A percentile compares a stretch with the other conserved stretches of the same genome.
These are phyloP conservation scores for Desmodesmus armatus DNA, from an alignment of 139 green algal genomes.

Conservation along the genomic window DNA sequence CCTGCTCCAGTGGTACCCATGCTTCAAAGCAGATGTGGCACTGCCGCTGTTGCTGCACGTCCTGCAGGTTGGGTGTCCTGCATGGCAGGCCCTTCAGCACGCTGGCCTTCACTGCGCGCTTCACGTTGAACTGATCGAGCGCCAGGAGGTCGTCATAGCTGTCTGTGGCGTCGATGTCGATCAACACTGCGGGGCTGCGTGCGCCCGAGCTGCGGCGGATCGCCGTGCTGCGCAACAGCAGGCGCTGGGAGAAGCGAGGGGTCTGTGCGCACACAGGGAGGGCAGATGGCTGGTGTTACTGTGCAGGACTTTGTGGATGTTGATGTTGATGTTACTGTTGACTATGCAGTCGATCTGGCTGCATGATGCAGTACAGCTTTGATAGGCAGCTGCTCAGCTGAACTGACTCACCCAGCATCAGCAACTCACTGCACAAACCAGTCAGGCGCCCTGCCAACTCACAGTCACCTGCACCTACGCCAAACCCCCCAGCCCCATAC, in stretches of 20 bases:
- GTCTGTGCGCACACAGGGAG: neutral
- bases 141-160: conserved; percentile 42
- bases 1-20: neutral
- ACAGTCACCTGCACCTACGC: too few species aligned
- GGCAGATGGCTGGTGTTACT: neutral
- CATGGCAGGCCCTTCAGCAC: neutral
- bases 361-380: too few species aligned
- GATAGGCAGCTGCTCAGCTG: too few species aligned
- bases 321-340: too few species aligned
- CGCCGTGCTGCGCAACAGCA: neutral
- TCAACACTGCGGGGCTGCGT: conserved; percentile 1
- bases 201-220: neutral
- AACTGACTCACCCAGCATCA: too few species aligned
- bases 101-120: conserved; percentile 5
- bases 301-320: too few species aligned
- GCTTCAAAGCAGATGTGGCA: conserved; percentile 42
- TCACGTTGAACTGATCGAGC: conserved; percentile 45
- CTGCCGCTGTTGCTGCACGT: conserved; percentile 5
- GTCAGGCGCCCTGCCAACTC: too few species aligned
- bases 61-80: neutral
- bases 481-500: too few species aligned
- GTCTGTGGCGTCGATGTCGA: neutral
- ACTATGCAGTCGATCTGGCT: too few species aligned
- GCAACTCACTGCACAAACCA: too few species aligned
- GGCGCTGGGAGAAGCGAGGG: neutral